Percentiles rank a stretch among this genome's conserved stretches.
Conservation (phyloP, 75 land plant species). For the Larix kaempferi region DNA sequence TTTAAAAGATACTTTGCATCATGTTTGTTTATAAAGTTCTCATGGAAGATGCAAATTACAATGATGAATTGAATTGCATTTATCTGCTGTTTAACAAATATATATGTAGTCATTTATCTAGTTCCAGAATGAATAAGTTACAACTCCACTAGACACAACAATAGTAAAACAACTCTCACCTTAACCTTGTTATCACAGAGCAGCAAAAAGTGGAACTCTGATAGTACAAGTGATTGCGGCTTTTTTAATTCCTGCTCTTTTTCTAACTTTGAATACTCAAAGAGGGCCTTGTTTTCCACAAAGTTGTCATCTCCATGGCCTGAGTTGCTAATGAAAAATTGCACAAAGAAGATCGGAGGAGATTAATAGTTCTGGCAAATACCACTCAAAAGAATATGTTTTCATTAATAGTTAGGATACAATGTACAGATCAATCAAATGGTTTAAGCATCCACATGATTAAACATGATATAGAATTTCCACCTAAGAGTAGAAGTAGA, state of each 20-base stretch:
- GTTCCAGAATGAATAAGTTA: too few species aligned
- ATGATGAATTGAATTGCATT: not conserved
- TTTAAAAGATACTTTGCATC: not conserved
- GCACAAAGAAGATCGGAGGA: constrained; percentile 1
- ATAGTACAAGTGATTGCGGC: constrained; percentile 79
- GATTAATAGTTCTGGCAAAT: not conserved
- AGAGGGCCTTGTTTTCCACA: constrained; percentile 85
- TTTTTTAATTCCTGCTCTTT: constrained; percentile 45
- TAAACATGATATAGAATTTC: not conserved
- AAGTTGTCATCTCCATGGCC: constrained; percentile 76
- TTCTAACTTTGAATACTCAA: constrained; percentile 72
- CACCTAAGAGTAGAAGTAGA: not conserved
- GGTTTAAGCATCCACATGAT: not conserved
- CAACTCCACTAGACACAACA: not conserved
- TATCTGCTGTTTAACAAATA: too few species aligned
- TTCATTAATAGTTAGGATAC: too few species aligned
- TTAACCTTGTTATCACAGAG: constrained; percentile 69
- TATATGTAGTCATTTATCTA: too few species aligned
- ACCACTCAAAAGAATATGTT: not conserved
- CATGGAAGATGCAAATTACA: not conserved
- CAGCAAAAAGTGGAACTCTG: constrained; percentile 86
- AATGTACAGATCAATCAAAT: not conserved
- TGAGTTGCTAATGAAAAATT: constrained; percentile 33
- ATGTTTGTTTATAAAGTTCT: not conserved
- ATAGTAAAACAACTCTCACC: constrained; percentile 17